Conservation (phyloP, 352 stramenopile species). For the Globisporangium polare region DNA sequence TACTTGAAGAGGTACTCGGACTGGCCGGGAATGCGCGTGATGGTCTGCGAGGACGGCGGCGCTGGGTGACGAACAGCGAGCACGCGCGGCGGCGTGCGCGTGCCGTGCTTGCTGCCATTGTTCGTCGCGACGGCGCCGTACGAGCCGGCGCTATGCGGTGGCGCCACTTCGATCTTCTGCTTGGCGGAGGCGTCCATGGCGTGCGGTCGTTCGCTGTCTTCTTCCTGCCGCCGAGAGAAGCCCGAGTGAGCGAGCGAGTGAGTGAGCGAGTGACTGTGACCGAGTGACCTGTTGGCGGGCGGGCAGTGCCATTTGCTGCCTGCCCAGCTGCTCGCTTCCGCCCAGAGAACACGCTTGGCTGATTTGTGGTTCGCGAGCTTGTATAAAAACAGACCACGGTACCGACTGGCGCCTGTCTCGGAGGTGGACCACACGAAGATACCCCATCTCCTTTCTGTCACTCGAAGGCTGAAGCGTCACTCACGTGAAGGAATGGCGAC, state of each 20-base stretch:
- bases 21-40: constrained; percentile 14
- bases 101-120: neutral
- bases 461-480: neutral
- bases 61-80: neutral
- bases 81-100: neutral
- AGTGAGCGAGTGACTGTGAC: neutral
- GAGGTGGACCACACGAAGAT: constrained; percentile 11
- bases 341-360: neutral
- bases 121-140: constrained; percentile 8
- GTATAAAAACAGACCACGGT: neutral
- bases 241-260: neutral
- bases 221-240: constrained; percentile 5
- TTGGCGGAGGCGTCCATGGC: constrained; percentile 9
- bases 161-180: neutral
- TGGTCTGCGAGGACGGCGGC: neutral
- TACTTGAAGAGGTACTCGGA: constrained; percentile 83
- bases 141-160: neutral
- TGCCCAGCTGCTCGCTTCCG: neutral
- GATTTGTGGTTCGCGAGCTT: constrained; percentile 1
- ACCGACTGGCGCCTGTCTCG: neutral
- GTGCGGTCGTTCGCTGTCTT: neutral
- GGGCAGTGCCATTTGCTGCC: neutral
- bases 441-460: neutral
- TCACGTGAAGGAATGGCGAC: neutral
- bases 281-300: too few relatives aligned